Conservation (phyloP, 225 moss, liverwort and hornwort species). For the Pseudoscleropodium purum region DNA sequence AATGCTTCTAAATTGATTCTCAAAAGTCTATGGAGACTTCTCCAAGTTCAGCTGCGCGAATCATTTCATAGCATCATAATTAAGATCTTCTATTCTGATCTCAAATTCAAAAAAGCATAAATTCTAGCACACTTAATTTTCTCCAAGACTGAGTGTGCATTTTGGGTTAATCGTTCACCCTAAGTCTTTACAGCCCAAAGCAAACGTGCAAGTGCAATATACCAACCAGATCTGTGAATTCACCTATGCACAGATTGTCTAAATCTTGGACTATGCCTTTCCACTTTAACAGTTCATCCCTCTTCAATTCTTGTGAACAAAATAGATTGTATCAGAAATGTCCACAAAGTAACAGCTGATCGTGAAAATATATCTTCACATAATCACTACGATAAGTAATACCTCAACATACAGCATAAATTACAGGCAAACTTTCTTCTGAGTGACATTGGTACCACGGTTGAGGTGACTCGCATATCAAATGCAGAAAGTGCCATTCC, state of each 20-base stretch:
- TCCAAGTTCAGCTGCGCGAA: not conserved
- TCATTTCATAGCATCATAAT: not conserved
- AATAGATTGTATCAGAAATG: not conserved
- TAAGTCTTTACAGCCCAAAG: not conserved
- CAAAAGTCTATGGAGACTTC: not conserved
- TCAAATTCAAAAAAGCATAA: not conserved
- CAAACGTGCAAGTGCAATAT: not conserved
- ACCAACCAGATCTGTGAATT: not conserved
- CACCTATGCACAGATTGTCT: not conserved
- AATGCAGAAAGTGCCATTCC: not conserved
- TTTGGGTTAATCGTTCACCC: not conserved
- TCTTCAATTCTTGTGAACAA: not conserved
- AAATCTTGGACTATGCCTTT: not conserved
- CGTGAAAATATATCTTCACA: not conserved
- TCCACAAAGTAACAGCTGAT: not conserved
- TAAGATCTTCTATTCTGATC: not conserved
- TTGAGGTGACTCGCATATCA: not conserved
- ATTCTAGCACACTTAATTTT: not conserved
- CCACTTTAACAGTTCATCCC: not conserved
- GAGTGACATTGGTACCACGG: not conserved
- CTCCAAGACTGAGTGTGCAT: not conserved
- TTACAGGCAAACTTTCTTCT: not conserved
- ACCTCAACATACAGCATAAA: not conserved
- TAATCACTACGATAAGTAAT: not conserved
- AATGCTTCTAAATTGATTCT: not conserved